Percentiles rank a stretch among this genome's conserved stretches.
phyloP scores from a whole-genome alignment of 345 rosid species.

The Pseudoturritis turrita region DNA sequence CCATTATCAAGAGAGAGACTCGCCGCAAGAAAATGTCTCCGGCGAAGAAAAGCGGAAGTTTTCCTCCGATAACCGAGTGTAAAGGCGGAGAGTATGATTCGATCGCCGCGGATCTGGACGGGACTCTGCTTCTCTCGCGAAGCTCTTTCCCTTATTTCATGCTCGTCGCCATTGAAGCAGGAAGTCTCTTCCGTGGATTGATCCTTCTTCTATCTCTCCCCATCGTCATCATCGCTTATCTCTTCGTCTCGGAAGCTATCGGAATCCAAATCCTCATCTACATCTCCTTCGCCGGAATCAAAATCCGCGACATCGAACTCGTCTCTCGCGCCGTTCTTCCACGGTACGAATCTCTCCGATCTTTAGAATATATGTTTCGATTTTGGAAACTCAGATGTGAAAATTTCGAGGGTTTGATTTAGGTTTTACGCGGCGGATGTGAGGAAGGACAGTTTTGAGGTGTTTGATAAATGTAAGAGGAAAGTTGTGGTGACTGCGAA shows the following conservation, averaged over 20 bases:
- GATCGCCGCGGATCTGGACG: constrained; percentile 93
- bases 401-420: neutral
- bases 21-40: constrained; percentile 33
- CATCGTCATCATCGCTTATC: constrained; percentile 60
- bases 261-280: constrained; percentile 93
- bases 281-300: constrained; percentile 83
- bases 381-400: neutral
- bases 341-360: constrained; percentile 33
- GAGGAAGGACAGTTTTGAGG: constrained; percentile 76
- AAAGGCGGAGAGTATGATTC: constrained; percentile 46
- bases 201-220: constrained; percentile 77
- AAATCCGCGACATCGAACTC: constrained; percentile 90
- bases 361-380: neutral
- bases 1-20: neutral
- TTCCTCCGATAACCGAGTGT: constrained; percentile 58
- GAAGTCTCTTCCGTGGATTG: constrained; percentile 81
- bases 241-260: constrained; percentile 79
- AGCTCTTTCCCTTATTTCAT: constrained; percentile 94
- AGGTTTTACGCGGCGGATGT: constrained; percentile 96
- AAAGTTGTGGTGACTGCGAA: constrained; percentile 97
- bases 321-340: constrained; percentile 93
- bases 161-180: constrained; percentile 94
- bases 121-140: constrained; percentile 68
- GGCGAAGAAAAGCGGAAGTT: constrained; percentile 29
- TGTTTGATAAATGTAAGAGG: constrained; percentile 79